Percentiles rank a stretch among this genome's conserved stretches.
Evolutionary conservation across 2,329 filamentous ascomycete genomes (phyloP).

Genomic region (Drechslera avenae): DNA sequence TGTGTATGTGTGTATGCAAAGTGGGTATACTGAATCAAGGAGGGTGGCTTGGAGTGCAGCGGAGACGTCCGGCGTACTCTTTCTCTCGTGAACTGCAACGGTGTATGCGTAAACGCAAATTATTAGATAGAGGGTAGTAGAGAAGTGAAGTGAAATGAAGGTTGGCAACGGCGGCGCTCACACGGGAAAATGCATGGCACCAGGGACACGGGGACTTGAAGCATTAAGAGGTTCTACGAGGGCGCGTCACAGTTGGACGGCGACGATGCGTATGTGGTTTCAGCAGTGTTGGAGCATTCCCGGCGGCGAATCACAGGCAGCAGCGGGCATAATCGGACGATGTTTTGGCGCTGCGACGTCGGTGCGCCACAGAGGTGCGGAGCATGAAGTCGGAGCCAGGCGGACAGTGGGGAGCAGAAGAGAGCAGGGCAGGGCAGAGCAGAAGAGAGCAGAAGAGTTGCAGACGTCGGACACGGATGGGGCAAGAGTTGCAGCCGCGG

Average conservation of each 20-base stretch:
- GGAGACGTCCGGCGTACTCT: slow-evolving; percentile 49
- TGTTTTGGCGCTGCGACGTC: slow-evolving; percentile 33
- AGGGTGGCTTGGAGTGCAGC: slow-evolving; percentile 41
- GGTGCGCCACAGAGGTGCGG: slow-evolving; percentile 8
- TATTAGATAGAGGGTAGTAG: slow-evolving; percentile 43
- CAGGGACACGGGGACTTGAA: slow-evolving; percentile 29
- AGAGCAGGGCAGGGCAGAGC: neutral
- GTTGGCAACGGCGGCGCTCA: slow-evolving; percentile 30
- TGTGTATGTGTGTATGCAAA: too few relatives aligned
- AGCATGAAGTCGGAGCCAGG: neutral
- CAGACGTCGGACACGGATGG: slow-evolving; percentile 1
- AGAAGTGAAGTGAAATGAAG: slow-evolving; percentile 36
- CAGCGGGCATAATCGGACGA: slow-evolving; percentile 29
- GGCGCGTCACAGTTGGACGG: slow-evolving; percentile 40
- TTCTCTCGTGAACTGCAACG: slow-evolving; percentile 38
- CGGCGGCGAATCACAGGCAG: slow-evolving; percentile 37
- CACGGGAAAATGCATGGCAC: slow-evolving; percentile 32
- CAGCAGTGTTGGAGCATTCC: slow-evolving; percentile 40
- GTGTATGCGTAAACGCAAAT: slow-evolving; percentile 29
- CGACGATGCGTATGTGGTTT: slow-evolving; percentile 42
- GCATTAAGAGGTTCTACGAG: slow-evolving; percentile 43
- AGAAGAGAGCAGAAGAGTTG: slow-evolving; percentile 1
- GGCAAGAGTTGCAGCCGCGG: neutral
- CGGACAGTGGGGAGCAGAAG: neutral
- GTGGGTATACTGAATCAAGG: slow-evolving; percentile 26